These are phyloP conservation scores for Perkinsus marinus DNA, from an alignment of 169 alveolate genomes.

Conservation along the genomic window DNA sequence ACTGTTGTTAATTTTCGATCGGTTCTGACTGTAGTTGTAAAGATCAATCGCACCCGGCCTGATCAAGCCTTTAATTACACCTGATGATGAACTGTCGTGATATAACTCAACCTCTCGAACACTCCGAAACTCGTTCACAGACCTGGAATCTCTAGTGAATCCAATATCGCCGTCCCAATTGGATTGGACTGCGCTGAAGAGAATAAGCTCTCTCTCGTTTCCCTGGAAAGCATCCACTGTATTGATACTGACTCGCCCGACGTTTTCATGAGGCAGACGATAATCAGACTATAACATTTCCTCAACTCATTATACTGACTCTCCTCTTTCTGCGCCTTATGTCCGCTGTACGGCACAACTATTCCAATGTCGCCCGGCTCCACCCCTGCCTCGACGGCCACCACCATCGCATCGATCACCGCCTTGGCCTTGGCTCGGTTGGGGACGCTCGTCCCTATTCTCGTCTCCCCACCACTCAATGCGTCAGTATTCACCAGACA, in stretches of 20 bases:
- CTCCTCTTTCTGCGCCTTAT: slow-evolving; percentile 20
- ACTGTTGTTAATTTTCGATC: too few species aligned
- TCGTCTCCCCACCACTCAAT: not conserved
- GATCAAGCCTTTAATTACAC: too few species aligned
- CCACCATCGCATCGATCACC: not conserved
- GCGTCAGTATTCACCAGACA: not conserved
- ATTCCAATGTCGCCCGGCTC: slow-evolving; percentile 15
- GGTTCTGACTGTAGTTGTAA: too few species aligned
- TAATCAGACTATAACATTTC: not conserved
- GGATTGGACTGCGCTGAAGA: slow-evolving; percentile 80
- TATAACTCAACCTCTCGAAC: too few species aligned
- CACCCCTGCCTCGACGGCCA: not conserved
- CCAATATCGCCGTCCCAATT: slow-evolving; percentile 73
- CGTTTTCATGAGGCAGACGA: not conserved
- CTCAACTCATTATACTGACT: too few species aligned
- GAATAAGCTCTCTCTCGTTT: slow-evolving; percentile 75
- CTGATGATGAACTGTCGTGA: too few species aligned
- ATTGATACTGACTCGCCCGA: slow-evolving; percentile 29
- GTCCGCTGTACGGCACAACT: slow-evolving; percentile 26
- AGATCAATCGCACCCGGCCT: too few species aligned
- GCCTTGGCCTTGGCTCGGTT: not conserved
- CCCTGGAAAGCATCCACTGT: slow-evolving; percentile 89
- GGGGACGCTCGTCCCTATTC: not conserved
- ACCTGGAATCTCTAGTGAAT: slow-evolving; percentile 68
- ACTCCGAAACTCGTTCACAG: too few species aligned